Percentiles rank a stretch among this genome's conserved stretches.
phyloP scores from a whole-genome alignment of 495 filamentous ascomycete genomes.

The Neurospora sublineolata region DNA sequence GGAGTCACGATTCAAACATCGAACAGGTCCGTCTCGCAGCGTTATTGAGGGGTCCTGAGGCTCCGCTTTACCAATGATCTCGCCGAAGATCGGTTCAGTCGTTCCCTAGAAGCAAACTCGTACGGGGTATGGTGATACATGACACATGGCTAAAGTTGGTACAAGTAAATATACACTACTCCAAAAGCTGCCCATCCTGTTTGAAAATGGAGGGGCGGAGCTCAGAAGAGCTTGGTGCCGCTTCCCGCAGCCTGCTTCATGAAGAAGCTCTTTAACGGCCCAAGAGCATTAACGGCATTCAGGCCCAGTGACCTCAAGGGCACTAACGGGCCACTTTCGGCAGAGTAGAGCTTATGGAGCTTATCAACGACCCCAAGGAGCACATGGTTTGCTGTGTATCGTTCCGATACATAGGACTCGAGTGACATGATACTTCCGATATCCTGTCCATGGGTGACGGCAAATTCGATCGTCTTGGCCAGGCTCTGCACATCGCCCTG shows the following conservation, averaged over 20 bases:
- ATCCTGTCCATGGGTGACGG: conserved; percentile 69
- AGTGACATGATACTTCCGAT: conserved; percentile 62
- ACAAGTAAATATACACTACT: conserved; percentile 1
- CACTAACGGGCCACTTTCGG: conserved; percentile 63
- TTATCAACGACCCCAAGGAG: conserved; percentile 86
- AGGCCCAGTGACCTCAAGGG: conserved; percentile 67
- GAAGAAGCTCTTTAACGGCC: conserved; percentile 68
- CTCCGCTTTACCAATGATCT: background rate
- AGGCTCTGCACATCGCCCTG: conserved; percentile 76
- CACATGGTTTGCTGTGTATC: conserved; percentile 73
- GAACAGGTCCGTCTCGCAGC: background rate
- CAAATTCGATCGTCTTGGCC: conserved; percentile 58
- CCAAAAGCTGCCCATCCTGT: background rate
- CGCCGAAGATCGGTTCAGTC: background rate
- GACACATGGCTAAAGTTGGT: background rate
- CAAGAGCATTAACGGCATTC: conserved; percentile 62
- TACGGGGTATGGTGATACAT: background rate
- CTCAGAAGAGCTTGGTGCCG: conserved; percentile 33
- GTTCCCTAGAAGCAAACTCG: background rate
- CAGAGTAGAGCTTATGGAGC: conserved; percentile 82
- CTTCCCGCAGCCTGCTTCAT: conserved; percentile 81
- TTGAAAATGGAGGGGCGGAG: background rate
- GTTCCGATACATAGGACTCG: conserved; percentile 65
- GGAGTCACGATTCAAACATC: background rate
- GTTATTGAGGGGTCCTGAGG: background rate